Evolutionary conservation across 2,329 filamentous ascomycete genomes (phyloP).

Genomic region (Alternaria infectoria): DNA sequence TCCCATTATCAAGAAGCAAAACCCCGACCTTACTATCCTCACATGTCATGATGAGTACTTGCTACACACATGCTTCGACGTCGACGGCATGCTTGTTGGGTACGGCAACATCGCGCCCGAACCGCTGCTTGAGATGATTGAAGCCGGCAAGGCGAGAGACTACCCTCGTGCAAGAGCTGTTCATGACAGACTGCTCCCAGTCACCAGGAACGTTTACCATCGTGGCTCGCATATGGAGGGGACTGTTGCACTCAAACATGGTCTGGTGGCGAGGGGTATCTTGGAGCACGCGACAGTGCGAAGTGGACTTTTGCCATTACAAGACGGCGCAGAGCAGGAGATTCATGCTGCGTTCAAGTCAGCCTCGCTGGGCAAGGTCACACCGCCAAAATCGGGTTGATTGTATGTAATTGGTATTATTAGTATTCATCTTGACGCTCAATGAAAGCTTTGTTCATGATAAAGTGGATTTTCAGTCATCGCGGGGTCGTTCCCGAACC

Average conservation of each 20-base stretch:
- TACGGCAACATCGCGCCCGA: constrained; percentile 62
- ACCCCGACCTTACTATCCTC: constrained; percentile 58
- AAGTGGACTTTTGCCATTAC: constrained; percentile 56
- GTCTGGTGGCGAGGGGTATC: constrained; percentile 59
- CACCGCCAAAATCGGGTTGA: constrained; percentile 19
- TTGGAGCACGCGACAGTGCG: constrained; percentile 58
- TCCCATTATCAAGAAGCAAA: constrained; percentile 57
- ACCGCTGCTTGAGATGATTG: constrained; percentile 57
- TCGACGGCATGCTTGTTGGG: constrained; percentile 62
- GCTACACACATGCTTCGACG: constrained; percentile 59
- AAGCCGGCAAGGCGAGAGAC: constrained; percentile 58
- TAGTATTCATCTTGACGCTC: not conserved
- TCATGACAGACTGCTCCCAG: constrained; percentile 59
- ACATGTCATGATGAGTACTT: constrained; percentile 63
- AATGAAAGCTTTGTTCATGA: constrained; percentile 1
- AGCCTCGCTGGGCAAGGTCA: constrained; percentile 45
- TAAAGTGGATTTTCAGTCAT: constrained; percentile 5
- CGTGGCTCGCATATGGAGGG: constrained; percentile 63
- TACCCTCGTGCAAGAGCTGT: constrained; percentile 57
- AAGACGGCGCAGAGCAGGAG: constrained; percentile 52
- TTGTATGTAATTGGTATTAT: not conserved
- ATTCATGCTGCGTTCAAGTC: constrained; percentile 52
- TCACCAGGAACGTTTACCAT: constrained; percentile 62
- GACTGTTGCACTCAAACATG: constrained; percentile 59
- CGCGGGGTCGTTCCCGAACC: constrained; percentile 15